phyloP scores from a whole-genome alignment of 2,329 filamentous ascomycete genomes.

The Xylariaceae sp. region DNA sequence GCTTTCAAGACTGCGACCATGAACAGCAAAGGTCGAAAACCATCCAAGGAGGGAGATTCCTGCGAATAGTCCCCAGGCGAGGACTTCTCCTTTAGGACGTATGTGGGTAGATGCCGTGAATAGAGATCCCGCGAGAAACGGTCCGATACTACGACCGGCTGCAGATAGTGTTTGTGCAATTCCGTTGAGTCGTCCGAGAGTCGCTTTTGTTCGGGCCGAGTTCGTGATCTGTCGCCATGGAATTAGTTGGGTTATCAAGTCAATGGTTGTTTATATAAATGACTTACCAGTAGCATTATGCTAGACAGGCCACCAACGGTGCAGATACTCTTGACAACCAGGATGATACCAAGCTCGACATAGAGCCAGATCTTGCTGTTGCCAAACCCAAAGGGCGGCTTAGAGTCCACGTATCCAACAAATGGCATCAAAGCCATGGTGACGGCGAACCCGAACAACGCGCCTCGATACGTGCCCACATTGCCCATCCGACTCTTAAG shows the following conservation, averaged over 20 bases:
- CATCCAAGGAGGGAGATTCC: slow-evolving; percentile 78
- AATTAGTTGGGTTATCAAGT: background rate
- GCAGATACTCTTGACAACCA: slow-evolving; percentile 86
- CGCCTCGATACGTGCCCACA: slow-evolving; percentile 72
- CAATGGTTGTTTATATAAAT: background rate
- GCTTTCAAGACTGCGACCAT: slow-evolving; percentile 56
- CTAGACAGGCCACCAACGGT: slow-evolving; percentile 86
- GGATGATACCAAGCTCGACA: slow-evolving; percentile 68
- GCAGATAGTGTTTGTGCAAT: slow-evolving; percentile 91
- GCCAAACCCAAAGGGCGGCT: slow-evolving; percentile 51
- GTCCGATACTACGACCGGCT: slow-evolving; percentile 79
- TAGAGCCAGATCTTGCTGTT: slow-evolving; percentile 67
- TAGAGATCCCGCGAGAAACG: slow-evolving; percentile 79
- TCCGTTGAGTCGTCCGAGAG: slow-evolving; percentile 85
- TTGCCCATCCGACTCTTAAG: slow-evolving; percentile 78
- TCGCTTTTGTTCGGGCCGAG: slow-evolving; percentile 77
- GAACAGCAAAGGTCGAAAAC: slow-evolving; percentile 70
- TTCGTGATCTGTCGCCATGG: slow-evolving; percentile 65
- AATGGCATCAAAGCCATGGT: slow-evolving; percentile 86
- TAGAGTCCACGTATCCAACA: slow-evolving; percentile 67
- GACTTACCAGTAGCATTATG: slow-evolving; percentile 73
- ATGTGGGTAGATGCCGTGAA: slow-evolving; percentile 74
- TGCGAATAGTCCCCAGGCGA: slow-evolving; percentile 84
- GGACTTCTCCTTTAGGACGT: slow-evolving; percentile 71
- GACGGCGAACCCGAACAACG: slow-evolving; percentile 72